Evolutionary conservation across 306 rosid species (phyloP).

Genomic region (Cicer yamashitae): DNA sequence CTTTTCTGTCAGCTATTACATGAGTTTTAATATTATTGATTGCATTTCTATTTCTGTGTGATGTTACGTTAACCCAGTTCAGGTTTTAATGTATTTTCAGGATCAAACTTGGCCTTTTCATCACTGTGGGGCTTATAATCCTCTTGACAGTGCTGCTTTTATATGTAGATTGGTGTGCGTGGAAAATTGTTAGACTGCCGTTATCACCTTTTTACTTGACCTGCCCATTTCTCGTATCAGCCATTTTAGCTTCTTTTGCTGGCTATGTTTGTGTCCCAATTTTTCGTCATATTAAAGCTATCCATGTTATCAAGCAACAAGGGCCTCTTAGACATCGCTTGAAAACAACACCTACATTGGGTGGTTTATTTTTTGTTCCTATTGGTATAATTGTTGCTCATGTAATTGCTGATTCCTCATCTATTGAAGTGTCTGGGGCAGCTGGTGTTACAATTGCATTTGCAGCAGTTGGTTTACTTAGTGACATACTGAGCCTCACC

Average conservation of each 20-base stretch:
- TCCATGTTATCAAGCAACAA: constrained; percentile 65
- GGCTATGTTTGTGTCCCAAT: constrained; percentile 90
- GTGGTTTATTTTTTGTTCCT: constrained; percentile 89
- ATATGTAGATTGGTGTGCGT: constrained; percentile 91
- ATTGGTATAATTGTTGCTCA: constrained; percentile 76
- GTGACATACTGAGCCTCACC: constrained; percentile 67
- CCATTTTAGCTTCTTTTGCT: constrained; percentile 68
- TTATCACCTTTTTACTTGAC: constrained; percentile 78
- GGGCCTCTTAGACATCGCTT: constrained; percentile 59
- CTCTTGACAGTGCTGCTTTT: constrained; percentile 65
- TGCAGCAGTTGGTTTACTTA: constrained; percentile 83
- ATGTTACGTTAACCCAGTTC: constrained; percentile 44
- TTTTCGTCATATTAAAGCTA: constrained; percentile 61
- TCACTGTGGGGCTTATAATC: constrained; percentile 64
- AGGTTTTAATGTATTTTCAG: constrained; percentile 58
- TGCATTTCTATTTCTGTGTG: constrained; percentile 17
- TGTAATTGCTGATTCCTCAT: constrained; percentile 63
- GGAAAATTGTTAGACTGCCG: constrained; percentile 90
- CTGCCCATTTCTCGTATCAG: constrained; percentile 80
- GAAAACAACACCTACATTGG: constrained; percentile 82
- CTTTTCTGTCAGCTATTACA: constrained; percentile 34
- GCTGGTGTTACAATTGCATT: constrained; percentile 78
- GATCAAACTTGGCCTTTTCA: constrained; percentile 65
- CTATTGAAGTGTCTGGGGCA: constrained; percentile 75
- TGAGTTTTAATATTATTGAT: constrained; percentile 31